Conservation (phyloP, 1,284 basidiomycete species). For the Cryptococcus depauperatus region DNA sequence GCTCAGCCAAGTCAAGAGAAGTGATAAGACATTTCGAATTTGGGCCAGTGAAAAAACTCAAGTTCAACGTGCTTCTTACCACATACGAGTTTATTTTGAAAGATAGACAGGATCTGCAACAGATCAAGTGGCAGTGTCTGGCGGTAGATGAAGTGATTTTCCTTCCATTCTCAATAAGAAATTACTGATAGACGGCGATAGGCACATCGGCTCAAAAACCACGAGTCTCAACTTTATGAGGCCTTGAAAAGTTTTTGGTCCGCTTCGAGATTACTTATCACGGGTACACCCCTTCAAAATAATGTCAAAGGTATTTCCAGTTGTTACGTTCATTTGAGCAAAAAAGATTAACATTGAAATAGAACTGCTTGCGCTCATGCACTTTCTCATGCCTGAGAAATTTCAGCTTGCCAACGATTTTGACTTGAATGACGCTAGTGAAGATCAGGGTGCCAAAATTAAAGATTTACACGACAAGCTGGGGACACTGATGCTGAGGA, state of each 20-base stretch:
- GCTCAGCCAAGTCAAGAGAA: slow-evolving; percentile 76
- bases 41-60: slow-evolving; percentile 66
- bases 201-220: slow-evolving; percentile 97
- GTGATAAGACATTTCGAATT: slow-evolving; percentile 92
- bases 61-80: slow-evolving; percentile 94
- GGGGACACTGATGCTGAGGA: slow-evolving; percentile 87
- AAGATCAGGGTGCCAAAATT: slow-evolving; percentile 87
- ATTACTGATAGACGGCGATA: slow-evolving; percentile 31
- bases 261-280: slow-evolving; percentile 89
- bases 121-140: slow-evolving; percentile 95
- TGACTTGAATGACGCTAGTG: slow-evolving; percentile 68
- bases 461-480: slow-evolving; percentile 89
- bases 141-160: slow-evolving; percentile 82
- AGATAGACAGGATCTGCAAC: slow-evolving; percentile 77
- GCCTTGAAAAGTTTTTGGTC: slow-evolving; percentile 82
- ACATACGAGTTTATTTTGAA: slow-evolving; percentile 96
- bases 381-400: slow-evolving; percentile 97
- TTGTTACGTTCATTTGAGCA: slow-evolving; percentile 5
- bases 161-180: background rate
- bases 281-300: slow-evolving; percentile 97
- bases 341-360: slow-evolving; percentile 18
- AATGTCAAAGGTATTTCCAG: slow-evolving; percentile 77
- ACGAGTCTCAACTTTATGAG: slow-evolving; percentile 94
- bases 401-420: slow-evolving; percentile 87
- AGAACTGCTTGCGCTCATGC: slow-evolving; percentile 95